Evolutionary conservation across 1,139 yeast species (phyloP).

Genomic region (Kluyveromyces marxianus): DNA sequence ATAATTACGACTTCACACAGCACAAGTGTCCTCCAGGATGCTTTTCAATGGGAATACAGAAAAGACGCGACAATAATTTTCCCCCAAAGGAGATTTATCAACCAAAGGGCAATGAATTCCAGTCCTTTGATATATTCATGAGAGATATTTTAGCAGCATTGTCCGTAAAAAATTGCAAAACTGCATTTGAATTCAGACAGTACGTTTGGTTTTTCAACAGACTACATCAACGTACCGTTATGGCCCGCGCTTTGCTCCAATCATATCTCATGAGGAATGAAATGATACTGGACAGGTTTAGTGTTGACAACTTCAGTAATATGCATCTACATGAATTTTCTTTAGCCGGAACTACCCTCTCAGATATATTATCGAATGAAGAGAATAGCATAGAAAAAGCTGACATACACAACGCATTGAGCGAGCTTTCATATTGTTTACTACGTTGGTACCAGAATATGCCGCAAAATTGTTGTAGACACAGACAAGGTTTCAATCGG

Average conservation of each 20-base stretch:
- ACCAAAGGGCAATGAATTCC: slow-evolving; percentile 27
- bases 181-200: slow-evolving; percentile 25
- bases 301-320: slow-evolving; percentile 25
- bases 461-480: slow-evolving; percentile 75
- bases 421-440: slow-evolving; percentile 32
- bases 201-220: slow-evolving; percentile 30
- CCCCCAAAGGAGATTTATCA: slow-evolving; percentile 43
- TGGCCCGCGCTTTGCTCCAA: slow-evolving; percentile 57
- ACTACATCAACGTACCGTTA: slow-evolving; percentile 37
- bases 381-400: slow-evolving; percentile 8
- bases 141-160: slow-evolving; percentile 32
- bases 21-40: slow-evolving; percentile 34
- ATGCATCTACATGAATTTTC: slow-evolving; percentile 31
- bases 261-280: slow-evolving; percentile 53
- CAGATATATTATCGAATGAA: background rate
- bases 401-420: slow-evolving; percentile 13
- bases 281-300: slow-evolving; percentile 38
- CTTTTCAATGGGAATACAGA: slow-evolving; percentile 45
- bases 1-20: background rate
- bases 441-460: slow-evolving; percentile 50
- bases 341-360: slow-evolving; percentile 25
- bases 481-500: slow-evolving; percentile 63
- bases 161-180: slow-evolving; percentile 34
- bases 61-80: slow-evolving; percentile 47
- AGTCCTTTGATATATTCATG: slow-evolving; percentile 22